A percentile compares a stretch with the other conserved stretches of the same genome.
Conservation (phyloP, 2,329 filamentous ascomycete species). For the Penicillium paneum region DNA sequence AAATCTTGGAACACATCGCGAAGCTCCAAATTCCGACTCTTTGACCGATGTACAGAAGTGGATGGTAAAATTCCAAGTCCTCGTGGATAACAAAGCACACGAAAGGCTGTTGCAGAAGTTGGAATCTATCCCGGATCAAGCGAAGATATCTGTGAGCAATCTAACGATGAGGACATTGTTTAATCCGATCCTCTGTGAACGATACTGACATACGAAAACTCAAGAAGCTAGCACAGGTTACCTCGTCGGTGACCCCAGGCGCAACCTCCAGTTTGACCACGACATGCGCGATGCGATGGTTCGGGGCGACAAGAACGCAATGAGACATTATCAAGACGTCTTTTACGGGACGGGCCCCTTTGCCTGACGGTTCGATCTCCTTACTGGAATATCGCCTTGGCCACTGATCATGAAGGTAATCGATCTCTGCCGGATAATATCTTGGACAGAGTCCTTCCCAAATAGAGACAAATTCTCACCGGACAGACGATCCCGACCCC, state of each 20-base stretch:
- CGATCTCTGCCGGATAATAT: not conserved
- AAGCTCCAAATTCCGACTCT: not conserved
- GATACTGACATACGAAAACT: not conserved
- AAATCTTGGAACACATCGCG: not conserved
- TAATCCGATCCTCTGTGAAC: not conserved
- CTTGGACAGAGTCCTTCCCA: not conserved
- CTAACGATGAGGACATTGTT: not conserved
- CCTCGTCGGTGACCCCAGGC: not conserved
- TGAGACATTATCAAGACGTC: not conserved
- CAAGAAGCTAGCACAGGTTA: not conserved
- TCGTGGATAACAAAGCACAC: not conserved
- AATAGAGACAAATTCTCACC: not conserved
- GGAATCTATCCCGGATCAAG: not conserved
- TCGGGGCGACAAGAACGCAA: not conserved
- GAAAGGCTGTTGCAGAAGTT: not conserved
- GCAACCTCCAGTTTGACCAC: not conserved
- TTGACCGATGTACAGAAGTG: not conserved
- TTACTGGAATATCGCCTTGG: conserved; percentile 1
- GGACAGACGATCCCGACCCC: not conserved
- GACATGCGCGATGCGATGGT: not conserved
- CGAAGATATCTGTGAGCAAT: not conserved
- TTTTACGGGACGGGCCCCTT: not conserved
- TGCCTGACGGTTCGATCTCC: not conserved
- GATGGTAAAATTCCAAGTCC: not conserved
- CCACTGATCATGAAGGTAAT: not conserved